Evolutionary conservation across 768 basidiomycete genomes (phyloP), one percentile per base, ranked within the genome.

Genomic region (Termitomyces sp.): DNA sequence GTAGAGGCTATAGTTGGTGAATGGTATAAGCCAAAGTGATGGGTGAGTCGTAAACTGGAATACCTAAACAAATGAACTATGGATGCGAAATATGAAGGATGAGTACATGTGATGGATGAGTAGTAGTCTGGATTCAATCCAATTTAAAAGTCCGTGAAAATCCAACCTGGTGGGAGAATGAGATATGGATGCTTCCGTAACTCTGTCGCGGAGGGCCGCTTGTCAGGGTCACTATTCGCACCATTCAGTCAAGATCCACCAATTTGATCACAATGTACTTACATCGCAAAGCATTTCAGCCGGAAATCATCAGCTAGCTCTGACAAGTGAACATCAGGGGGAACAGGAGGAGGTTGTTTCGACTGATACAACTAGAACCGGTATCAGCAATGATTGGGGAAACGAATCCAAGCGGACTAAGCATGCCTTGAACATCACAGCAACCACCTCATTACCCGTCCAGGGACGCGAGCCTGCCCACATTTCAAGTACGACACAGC

Each of bases 401-500:
- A 56, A 13, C 40, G 8, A 53, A 54, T 55, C 28, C n/a, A 22
- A 48, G 9, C 13, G 51, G 30, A 54, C 20, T 44, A 18, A 52
- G 70, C 79, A 56, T 66, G 93, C 95, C 81, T 95, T 92, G 72
- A 92, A 90, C 87, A 99, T 92, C 58, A 98, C 94, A 1, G 92
- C 88, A 59, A 98, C 82, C 61, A 84, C 84, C 71, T 95, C 92
- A 63, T 95, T 90, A 30, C 91, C 88, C 28, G 79, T 85, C 97
- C 97, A 99, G 3, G 97, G 97, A 46, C 95, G 77, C 67, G 86
- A 83, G n/a, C 97, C 97, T 22, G 92, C 90, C 88, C 94, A 96
- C 97, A 99, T 99, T 72, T 99, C 97, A 62, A 98, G 79, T 16
- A 96, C 90, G n/a, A 98, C 92, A 74, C 97, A 99, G 1, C 97